Evolutionary conservation across 495 filamentous ascomycete genomes (phyloP), one percentile per base, ranked within the genome.

Genomic region (Neurospora sp.): DNA sequence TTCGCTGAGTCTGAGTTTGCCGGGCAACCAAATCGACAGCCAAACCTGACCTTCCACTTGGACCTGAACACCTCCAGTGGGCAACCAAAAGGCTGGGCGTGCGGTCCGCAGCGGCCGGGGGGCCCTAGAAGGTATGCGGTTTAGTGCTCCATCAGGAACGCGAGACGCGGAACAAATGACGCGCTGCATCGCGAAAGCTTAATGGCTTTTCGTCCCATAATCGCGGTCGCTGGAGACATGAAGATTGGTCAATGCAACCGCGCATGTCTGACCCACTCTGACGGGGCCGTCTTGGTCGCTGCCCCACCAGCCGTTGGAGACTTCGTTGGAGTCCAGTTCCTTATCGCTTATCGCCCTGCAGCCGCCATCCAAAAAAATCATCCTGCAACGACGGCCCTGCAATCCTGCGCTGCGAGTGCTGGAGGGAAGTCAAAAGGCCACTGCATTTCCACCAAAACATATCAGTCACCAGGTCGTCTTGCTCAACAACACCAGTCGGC

Each of bases 331-430:
- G 69, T 69, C 72, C 68, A 53, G 10, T 69, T 2, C 22, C 76
- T 78, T 76, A 78, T 78, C 75, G 74, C 74, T 78, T 80, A 80
- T 80, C 78, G 70, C 22, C 27, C 68, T 68, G 73, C 48, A 40
- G 70, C 68, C 71, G 35, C 27, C n/a, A 38, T 16, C 45, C 38
- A 69, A 71, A 71, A 71, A 71, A 71, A 71, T 71, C 37, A 68
- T 68, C 35, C 53, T 68, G 53, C 73, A 53, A 70, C 44, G 27
- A 45, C 74, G 40, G 65, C 69, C 45, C 71, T 42, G 37, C 71
- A 42, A 72, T 72, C 70, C 40, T 68, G 70, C 48, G 48, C 48
- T 65, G 16, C 14, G 45, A 70, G 48, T 31, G 41, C 53, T 72
- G 38, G 53, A 72, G 48, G 35, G 20, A 65, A 38, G 20, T 68